phyloP scores from a whole-genome alignment of 2,329 filamentous ascomycete species.

The Botrytis deweyae region DNA sequence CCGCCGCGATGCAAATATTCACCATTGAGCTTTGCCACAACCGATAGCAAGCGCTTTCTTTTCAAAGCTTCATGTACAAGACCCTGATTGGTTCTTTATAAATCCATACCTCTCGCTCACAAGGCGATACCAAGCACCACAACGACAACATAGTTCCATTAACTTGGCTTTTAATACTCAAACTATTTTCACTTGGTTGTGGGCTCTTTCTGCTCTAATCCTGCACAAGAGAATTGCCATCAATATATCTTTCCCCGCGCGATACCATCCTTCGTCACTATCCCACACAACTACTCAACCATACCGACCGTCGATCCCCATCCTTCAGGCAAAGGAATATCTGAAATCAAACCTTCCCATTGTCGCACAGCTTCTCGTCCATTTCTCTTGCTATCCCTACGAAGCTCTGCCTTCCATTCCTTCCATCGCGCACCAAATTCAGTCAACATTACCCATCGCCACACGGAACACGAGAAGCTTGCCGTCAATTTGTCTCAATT shows the following conservation, averaged over 20 bases:
- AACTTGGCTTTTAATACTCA: background rate
- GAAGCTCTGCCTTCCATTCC: background rate
- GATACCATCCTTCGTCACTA: background rate
- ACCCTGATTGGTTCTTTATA: background rate
- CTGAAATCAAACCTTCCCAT: background rate
- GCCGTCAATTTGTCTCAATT: background rate
- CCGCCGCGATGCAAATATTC: background rate
- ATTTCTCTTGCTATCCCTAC: background rate
- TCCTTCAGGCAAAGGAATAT: background rate
- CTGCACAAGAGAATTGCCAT: background rate
- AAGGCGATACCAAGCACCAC: background rate
- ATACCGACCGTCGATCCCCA: background rate
- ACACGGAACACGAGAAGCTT: background rate
- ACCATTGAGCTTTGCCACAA: background rate
- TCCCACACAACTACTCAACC: background rate
- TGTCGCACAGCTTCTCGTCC: background rate
- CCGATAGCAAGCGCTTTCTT: background rate
- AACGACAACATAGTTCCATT: background rate
- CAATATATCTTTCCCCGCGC: no score
- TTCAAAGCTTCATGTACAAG: background rate
- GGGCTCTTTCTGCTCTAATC: background rate
- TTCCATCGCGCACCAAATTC: background rate
- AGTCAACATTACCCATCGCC: background rate
- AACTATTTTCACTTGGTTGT: background rate
- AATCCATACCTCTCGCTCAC: background rate